Conservation (phyloP, 2,329 filamentous ascomycete species). For the Leptographium lundbergii region DNA sequence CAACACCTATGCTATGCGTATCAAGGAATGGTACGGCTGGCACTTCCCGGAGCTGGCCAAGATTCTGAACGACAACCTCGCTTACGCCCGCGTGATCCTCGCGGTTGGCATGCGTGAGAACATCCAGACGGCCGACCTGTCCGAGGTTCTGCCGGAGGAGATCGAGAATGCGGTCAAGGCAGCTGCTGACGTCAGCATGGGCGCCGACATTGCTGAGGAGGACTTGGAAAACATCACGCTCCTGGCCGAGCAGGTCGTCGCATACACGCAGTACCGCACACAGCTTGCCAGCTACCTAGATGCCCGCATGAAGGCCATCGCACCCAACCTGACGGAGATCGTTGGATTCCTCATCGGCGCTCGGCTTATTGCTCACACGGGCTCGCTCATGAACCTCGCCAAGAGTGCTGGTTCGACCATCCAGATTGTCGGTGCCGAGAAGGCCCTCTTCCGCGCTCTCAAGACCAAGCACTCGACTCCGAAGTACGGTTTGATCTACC, state of each 20-base stretch:
- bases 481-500: slow-evolving; percentile 93
- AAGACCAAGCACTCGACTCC: slow-evolving; percentile 99
- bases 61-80: slow-evolving; percentile 93
- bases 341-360: slow-evolving; percentile 91
- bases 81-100: slow-evolving; percentile 80
- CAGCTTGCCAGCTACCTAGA: slow-evolving; percentile 83
- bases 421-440: slow-evolving; percentile 96
- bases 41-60: slow-evolving; percentile 97
- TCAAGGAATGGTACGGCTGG: slow-evolving; percentile 99
- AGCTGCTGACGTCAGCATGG: slow-evolving; percentile 95
- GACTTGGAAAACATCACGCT: slow-evolving; percentile 88
- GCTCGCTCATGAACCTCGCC: slow-evolving; percentile 86
- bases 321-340: slow-evolving; percentile 86
- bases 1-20: slow-evolving; percentile 97
- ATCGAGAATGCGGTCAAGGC: slow-evolving; percentile 86
- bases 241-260: slow-evolving; percentile 85
- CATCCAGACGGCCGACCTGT: slow-evolving; percentile 62
- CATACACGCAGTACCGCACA: slow-evolving; percentile 79
- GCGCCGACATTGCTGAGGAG: slow-evolving; percentile 86
- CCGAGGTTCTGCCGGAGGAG: slow-evolving; percentile 88
- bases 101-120: slow-evolving; percentile 82
- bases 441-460: slow-evolving; percentile 92
- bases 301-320: slow-evolving; percentile 90
- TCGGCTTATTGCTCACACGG: slow-evolving; percentile 85
- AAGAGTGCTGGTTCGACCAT: slow-evolving; percentile 93